Percentiles rank a stretch among this genome's conserved stretches.
Evolutionary conservation across 2,329 filamentous ascomycete genomes (phyloP).

Genomic region (Colletotrichum cordylinicola): DNA sequence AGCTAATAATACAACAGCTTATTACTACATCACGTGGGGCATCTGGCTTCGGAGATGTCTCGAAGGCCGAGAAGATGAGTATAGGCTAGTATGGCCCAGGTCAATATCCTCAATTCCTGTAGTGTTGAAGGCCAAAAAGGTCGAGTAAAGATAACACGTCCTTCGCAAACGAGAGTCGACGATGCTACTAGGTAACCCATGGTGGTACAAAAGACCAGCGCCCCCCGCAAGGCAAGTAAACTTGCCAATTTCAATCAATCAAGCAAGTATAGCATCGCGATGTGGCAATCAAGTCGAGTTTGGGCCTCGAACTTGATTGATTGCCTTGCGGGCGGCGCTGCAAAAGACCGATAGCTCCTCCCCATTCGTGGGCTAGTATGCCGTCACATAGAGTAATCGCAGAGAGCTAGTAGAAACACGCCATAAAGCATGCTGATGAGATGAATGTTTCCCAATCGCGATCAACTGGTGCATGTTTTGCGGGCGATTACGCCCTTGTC

Average conservation of each 20-base stretch:
- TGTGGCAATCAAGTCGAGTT: too few species aligned
- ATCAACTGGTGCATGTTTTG: not conserved
- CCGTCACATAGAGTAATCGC: too few species aligned
- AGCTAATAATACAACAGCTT: slow-evolving; percentile 52
- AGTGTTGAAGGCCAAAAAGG: slow-evolving; percentile 43
- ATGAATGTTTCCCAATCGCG: not conserved
- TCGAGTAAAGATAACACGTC: not conserved
- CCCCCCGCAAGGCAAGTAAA: too few species aligned
- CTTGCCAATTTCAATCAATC: too few species aligned
- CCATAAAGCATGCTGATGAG: not conserved
- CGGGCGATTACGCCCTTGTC: not conserved
- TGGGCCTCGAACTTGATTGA: too few species aligned
- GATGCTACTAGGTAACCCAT: not conserved
- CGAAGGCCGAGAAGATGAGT: slow-evolving; percentile 75
- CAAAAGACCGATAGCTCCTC: not conserved
- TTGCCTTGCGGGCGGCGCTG: not conserved
- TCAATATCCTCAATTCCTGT: slow-evolving; percentile 59
- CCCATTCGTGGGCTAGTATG: not conserved
- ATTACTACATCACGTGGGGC: slow-evolving; percentile 85
- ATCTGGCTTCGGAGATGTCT: slow-evolving; percentile 82
- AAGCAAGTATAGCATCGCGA: too few species aligned
- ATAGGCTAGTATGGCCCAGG: slow-evolving; percentile 72
- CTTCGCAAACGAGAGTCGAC: not conserved
- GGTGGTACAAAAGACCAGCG: not conserved
- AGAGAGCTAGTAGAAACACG: too few species aligned